Percentiles rank a stretch among this genome's conserved stretches.
Evolutionary conservation across 2,329 filamentous ascomycete species (phyloP).

Genomic region (Epicoccum sorghinum): DNA sequence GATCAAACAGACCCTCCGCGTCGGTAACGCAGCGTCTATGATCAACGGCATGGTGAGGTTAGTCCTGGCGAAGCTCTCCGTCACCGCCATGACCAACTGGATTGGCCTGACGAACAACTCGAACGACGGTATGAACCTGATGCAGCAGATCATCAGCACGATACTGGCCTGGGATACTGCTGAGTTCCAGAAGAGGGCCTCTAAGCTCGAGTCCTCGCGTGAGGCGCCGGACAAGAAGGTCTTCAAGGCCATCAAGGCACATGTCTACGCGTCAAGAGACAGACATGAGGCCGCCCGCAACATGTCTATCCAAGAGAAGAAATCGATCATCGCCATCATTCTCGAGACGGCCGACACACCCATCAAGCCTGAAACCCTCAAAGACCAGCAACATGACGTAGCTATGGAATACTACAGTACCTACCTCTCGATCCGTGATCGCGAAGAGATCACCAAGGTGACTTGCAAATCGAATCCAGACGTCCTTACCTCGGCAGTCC

Average conservation of each 20-base stretch:
- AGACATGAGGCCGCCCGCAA: slow-evolving; percentile 66
- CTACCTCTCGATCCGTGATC: slow-evolving; percentile 73
- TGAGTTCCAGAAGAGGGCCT: slow-evolving; percentile 70
- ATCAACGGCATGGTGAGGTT: slow-evolving; percentile 75
- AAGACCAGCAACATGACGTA: slow-evolving; percentile 65
- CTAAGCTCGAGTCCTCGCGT: slow-evolving; percentile 68
- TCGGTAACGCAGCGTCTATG: slow-evolving; percentile 83
- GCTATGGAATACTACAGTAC: slow-evolving; percentile 74
- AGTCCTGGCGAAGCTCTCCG: slow-evolving; percentile 77
- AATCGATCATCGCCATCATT: slow-evolving; percentile 72
- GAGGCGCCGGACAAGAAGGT: slow-evolving; percentile 66
- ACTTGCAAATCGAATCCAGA: slow-evolving; percentile 74
- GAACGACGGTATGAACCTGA: slow-evolving; percentile 79
- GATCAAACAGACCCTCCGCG: slow-evolving; percentile 73
- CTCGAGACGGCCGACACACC: slow-evolving; percentile 58
- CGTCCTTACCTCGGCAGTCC: slow-evolving; percentile 70
- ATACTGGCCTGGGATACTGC: slow-evolving; percentile 74
- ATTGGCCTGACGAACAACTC: slow-evolving; percentile 73
- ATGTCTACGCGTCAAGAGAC: slow-evolving; percentile 59
- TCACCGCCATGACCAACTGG: slow-evolving; percentile 79
- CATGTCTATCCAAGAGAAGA: slow-evolving; percentile 58
- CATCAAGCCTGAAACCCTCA: slow-evolving; percentile 55
- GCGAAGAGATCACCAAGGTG: slow-evolving; percentile 70
- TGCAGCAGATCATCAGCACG: slow-evolving; percentile 77
- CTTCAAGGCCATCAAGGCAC: slow-evolving; percentile 64